Evolutionary conservation across 148 eudicot species (phyloP), one percentile per base, ranked within the genome.

Genomic region (Amaranthus cruentus): DNA sequence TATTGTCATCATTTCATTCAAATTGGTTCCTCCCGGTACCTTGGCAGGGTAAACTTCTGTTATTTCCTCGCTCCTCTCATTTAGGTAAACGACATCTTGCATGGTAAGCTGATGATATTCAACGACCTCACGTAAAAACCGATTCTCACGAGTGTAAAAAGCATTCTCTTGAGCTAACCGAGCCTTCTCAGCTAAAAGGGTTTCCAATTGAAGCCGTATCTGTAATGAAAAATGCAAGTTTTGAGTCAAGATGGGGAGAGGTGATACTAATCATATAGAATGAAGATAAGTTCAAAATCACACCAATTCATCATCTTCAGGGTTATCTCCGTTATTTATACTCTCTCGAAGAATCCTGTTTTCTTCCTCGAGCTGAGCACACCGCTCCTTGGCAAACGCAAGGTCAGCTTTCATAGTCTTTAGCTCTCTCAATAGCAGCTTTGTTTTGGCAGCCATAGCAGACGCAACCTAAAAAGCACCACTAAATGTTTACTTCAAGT

Each of bases 401-500:
- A 92, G 85, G 79, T 89, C 97, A 12, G 97, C 90, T 77, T 92
- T 92, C 59, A 92, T 92, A 13, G 92, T 88, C 82, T 92, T 92
- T 73, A 92, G 88, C 87, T 92, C 97, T 73, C 95, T 85, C 56
- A 92, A 81, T 21, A 92, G 89, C 60, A 92, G 82, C 83, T 92
- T 92, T 76, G 92, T 92, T 80, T 92, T 92, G 42, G 92, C 95
- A 72, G 97, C 92, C 89, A 87, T 92, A 61, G 92, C 97, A 92
- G 88, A 88, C 63, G 95, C 86, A 81, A 92, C 97, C 97, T 92
- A 88, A 64, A 60, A 76, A 70, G 59, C 62, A 69, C 65, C 73
- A 79, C 38, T 68, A 56, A 4, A 14, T 47, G 69, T 65, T 60
- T 50, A 79, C 60, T 57, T 61, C 62, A 9, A 78, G 62, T 62